Evolutionary conservation across 257 asterid genomes (phyloP), one percentile per base, ranked within the genome.

Genomic region (Solanum virginianum): DNA sequence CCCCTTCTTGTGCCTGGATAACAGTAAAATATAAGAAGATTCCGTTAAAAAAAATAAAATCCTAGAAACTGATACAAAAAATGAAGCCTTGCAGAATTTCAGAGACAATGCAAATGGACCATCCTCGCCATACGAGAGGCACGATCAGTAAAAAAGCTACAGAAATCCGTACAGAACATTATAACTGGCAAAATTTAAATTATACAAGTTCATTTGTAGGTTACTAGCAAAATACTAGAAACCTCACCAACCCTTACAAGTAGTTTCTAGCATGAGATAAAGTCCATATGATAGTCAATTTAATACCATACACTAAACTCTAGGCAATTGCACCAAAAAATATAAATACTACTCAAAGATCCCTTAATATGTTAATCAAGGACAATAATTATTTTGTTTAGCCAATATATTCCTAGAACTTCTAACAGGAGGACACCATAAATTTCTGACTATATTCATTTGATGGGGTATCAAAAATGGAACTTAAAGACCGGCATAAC

Each of bases 1-100:
- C 82, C 98, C 99, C 88, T 96, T 96, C 92, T 95, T 86, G 85
- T 91, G 88, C 88, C 99, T 96, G 95, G 24, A 89, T 59, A 80
- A 70, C 59, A 81, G 85, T 18, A 84, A 86, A 57, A 83, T 26
- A 24, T 77, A 26, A 77, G 26, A 53, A 80, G 13, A 87, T 60
- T 79, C 18, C 45, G 3, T 20, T 10, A 81, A 26, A 26, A 84
- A 81, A 80, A 85, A 60, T 65, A 72, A 65, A 65, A 80, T 36
- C 29, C 63, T 49, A 32, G 75, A 16, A 80, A 86, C 81, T 57
- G 57, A 74, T 74, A 43, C 39, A 14, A 26, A 77, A 51, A 10
- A 20, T 51, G 43, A 26, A 26, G 47, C 45, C 62, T 51, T 22
- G 39, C 82, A 51, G 24, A 77, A 32, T 77, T 32, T 53, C 47